These are phyloP conservation scores for Parafenestella ontariensis DNA, from an alignment of 2,329 filamentous ascomycete species.

Conservation along the genomic window DNA sequence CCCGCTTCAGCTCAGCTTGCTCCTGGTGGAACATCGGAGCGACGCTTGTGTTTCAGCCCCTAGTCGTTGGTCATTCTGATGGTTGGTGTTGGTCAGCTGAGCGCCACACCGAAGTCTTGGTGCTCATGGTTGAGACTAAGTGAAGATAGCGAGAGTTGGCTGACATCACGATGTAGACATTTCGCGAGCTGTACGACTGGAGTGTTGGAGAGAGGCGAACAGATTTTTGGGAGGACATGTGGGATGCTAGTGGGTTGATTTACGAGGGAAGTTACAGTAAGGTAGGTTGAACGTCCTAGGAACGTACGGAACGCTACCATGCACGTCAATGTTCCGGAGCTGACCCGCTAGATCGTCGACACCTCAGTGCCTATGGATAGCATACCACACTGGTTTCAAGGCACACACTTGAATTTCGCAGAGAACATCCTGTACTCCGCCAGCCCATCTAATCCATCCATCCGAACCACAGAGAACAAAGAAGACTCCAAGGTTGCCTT, in stretches of 20 bases:
- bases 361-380: constrained; percentile 72
- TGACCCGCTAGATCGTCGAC: constrained; percentile 63
- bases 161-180: constrained; percentile 59
- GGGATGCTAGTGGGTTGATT: constrained; percentile 37
- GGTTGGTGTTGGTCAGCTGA: no score
- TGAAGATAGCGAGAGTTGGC: background rate
- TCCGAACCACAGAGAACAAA: constrained; percentile 65
- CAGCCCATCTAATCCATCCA: constrained; percentile 51
- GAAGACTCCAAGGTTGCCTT: constrained; percentile 74
- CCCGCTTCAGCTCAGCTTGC: background rate
- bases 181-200: constrained; percentile 73
- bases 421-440: constrained; percentile 77
- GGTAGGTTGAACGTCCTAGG: constrained; percentile 12
- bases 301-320: background rate
- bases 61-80: no score
- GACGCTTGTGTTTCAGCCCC: background rate
- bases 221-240: constrained; percentile 51
- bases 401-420: constrained; percentile 76
- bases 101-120: no score
- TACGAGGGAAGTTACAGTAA: constrained; percentile 38
- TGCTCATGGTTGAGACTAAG: background rate
- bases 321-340: background rate
- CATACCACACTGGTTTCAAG: constrained; percentile 79
- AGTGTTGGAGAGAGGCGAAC: constrained; percentile 65
- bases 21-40: background rate